These are phyloP conservation scores for Parachaetomium inaequale DNA, from an alignment of 495 filamentous ascomycete genomes.

Conservation along the genomic window DNA sequence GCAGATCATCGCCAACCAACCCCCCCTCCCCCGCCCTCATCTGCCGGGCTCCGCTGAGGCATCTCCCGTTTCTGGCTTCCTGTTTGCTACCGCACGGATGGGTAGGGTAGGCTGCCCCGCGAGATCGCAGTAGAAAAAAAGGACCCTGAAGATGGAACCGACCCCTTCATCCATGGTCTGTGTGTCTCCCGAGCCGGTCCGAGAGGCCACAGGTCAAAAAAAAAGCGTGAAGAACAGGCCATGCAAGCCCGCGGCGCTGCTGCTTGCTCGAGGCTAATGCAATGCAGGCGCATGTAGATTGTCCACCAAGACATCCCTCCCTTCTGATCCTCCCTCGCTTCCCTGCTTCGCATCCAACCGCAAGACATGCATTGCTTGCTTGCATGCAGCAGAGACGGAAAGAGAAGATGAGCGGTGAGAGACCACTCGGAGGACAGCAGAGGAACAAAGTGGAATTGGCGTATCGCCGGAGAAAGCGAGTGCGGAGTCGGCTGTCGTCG, in stretches of 20 bases:
- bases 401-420: slow-evolving; percentile 8
- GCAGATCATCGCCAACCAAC: neutral
- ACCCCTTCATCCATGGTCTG: neutral
- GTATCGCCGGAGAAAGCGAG: neutral
- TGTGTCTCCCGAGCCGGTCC: neutral
- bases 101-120: slow-evolving; percentile 9
- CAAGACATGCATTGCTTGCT: slow-evolving; percentile 7
- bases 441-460: neutral
- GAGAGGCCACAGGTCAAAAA: neutral
- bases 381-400: too few species aligned
- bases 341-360: slow-evolving; percentile 1
- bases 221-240: neutral
- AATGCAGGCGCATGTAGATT: slow-evolving; percentile 14
- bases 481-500: neutral
- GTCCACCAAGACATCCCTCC: neutral
- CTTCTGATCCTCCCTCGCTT: neutral
- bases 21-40: too few species aligned
- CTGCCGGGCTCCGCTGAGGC: neutral
- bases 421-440: neutral
- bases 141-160: slow-evolving; percentile 8
- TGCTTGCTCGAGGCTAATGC: slow-evolving; percentile 13
- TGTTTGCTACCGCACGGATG: neutral
- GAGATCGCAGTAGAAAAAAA: neutral
- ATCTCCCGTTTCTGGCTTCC: neutral
- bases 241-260: slow-evolving; percentile 10